Evolutionary conservation across 1,284 basidiomycete genomes (phyloP).

Genomic region (Leccinum fallax): DNA sequence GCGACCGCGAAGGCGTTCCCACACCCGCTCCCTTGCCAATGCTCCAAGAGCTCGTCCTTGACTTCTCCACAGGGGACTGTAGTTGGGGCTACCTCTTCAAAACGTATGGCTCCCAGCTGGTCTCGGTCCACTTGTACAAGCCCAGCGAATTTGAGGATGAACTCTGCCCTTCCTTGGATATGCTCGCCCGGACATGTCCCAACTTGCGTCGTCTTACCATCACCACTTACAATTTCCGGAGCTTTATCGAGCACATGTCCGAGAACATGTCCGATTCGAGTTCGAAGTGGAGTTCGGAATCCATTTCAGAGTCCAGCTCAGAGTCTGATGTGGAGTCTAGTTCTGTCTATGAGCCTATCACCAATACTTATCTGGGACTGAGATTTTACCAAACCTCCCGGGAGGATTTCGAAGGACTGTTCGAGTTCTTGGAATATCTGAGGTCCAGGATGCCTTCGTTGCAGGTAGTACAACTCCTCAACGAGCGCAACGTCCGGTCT

Average conservation of each 20-base stretch:
- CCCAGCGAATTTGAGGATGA: too few relatives aligned
- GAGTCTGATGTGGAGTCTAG: neutral
- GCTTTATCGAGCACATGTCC: neutral
- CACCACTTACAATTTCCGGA: slow-evolving; percentile 20
- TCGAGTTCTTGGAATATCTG: slow-evolving; percentile 18
- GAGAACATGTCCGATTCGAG: neutral
- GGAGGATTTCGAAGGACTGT: slow-evolving; percentile 13
- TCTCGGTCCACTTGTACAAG: too few relatives aligned
- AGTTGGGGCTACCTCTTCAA: too few relatives aligned
- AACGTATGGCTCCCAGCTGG: too few relatives aligned
- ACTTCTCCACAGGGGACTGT: too few relatives aligned
- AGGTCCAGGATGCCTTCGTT: slow-evolving; percentile 20
- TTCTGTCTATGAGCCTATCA: slow-evolving; percentile 11
- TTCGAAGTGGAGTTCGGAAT: too few relatives aligned
- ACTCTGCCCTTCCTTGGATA: too few relatives aligned
- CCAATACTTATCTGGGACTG: slow-evolving; percentile 23
- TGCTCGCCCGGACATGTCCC: slow-evolving; percentile 18
- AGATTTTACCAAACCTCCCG: neutral
- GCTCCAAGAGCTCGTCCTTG: too few relatives aligned
- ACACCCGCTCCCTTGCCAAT: too few relatives aligned
- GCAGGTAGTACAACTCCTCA: slow-evolving; percentile 25
- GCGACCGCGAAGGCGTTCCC: too few relatives aligned
- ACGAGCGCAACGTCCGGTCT: slow-evolving; percentile 20
- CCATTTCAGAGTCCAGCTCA: neutral
- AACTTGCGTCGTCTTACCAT: neutral